These are phyloP conservation scores for Epichloe baconii DNA, from an alignment of 2,329 filamentous ascomycete genomes.

Conservation along the genomic window DNA sequence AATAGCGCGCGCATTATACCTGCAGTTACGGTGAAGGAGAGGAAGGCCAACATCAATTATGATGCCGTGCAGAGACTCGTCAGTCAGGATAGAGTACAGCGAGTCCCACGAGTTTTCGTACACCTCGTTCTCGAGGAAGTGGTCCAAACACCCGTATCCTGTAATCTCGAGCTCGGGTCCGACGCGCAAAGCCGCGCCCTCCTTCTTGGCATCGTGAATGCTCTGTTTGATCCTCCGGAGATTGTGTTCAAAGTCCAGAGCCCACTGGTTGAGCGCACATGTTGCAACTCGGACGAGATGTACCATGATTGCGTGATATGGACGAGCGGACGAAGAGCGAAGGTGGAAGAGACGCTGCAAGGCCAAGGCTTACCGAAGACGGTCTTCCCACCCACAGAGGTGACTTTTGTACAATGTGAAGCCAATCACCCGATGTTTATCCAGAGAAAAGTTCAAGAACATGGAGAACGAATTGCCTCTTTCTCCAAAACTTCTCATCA, in stretches of 20 bases:
- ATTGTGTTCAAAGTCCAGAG: slow-evolving; percentile 41
- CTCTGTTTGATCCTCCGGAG: slow-evolving; percentile 48
- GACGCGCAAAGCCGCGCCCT: slow-evolving; percentile 48
- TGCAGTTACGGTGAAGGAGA: slow-evolving; percentile 27
- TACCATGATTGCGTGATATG: slow-evolving; percentile 31
- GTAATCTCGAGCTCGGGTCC: slow-evolving; percentile 38
- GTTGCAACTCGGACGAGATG: slow-evolving; percentile 17
- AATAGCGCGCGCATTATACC: slow-evolving; percentile 8
- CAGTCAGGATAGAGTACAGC: slow-evolving; percentile 19
- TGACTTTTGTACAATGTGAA: too few relatives aligned
- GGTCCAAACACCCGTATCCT: slow-evolving; percentile 12
- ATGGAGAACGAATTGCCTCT: too few relatives aligned
- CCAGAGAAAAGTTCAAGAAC: too few relatives aligned
- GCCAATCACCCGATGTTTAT: too few relatives aligned
- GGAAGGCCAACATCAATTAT: slow-evolving; percentile 22
- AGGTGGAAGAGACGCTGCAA: slow-evolving; percentile 14
- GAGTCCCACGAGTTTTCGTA: slow-evolving; percentile 21
- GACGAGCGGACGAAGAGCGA: slow-evolving; percentile 36
- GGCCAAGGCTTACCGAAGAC: too few relatives aligned
- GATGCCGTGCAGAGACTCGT: slow-evolving; percentile 23
- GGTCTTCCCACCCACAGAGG: too few relatives aligned
- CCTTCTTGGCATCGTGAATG: slow-evolving; percentile 44
- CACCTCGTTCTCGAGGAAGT: slow-evolving; percentile 39
- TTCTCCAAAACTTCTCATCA: too few relatives aligned
- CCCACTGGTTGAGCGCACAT: slow-evolving; percentile 25